phyloP scores from a whole-genome alignment of 2,329 filamentous ascomycete genomes.

The Microthyrium microscopicum region DNA sequence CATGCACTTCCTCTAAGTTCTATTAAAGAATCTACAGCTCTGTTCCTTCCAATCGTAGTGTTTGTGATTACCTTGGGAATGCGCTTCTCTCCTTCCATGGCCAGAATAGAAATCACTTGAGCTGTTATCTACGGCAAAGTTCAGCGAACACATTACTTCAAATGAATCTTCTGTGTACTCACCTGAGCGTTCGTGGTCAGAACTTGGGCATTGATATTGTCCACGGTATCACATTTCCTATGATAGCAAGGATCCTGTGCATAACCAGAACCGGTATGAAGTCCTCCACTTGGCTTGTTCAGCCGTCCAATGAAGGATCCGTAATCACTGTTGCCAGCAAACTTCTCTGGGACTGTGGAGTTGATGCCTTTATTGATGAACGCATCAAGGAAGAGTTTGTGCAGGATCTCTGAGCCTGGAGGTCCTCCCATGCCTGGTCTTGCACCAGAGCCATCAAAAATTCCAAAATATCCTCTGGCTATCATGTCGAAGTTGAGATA shows the following conservation, averaged over 20 bases:
- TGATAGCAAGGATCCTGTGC: conserved; percentile 22
- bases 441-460: conserved; percentile 18
- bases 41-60: no score
- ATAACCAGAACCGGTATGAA: conserved; percentile 18
- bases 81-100: conserved; percentile 16
- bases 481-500: conserved; percentile 60
- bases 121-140: conserved; percentile 13
- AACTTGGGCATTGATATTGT: conserved; percentile 17
- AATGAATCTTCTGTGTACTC: no score
- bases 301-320: conserved; percentile 18
- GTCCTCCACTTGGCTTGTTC: conserved; percentile 20
- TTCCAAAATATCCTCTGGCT: conserved; percentile 19
- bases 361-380: conserved; percentile 14
- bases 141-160: conserved; percentile 12
- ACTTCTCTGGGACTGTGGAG: conserved; percentile 13
- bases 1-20: no score
- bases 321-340: conserved; percentile 19
- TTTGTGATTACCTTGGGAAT: no score
- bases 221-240: conserved; percentile 18
- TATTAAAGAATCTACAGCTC: no score
- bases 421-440: conserved; percentile 12
- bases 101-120: conserved; percentile 19
- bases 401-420: conserved; percentile 19
- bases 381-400: conserved; percentile 17
- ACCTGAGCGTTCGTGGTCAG: conserved; percentile 20